Evolutionary conservation across 1,284 basidiomycete genomes (phyloP), one percentile per base, ranked within the genome.

Genomic region (Macrocybe sp.): DNA sequence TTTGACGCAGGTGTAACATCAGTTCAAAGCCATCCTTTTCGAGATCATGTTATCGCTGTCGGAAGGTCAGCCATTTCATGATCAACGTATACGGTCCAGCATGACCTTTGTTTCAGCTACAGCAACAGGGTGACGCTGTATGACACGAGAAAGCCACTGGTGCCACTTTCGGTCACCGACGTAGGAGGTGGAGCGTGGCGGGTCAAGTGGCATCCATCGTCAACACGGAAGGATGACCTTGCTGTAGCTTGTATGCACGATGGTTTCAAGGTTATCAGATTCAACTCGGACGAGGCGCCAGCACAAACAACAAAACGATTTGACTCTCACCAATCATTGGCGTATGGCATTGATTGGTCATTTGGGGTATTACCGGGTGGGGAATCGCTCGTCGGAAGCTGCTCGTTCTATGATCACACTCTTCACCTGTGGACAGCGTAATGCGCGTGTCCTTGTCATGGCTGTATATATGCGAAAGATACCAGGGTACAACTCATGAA

Each of bases 311-410:
- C 76, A 2, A 78, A 73, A 50, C 75, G 81, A 10, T 94, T 92
- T 58, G 84, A 92, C 52, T 73, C 71, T 51, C 96, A 98, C 55
- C 64, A 79, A 49, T 92, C 89, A 8, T 71, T 99, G 51, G 96
- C 92, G 5, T 99, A 99, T 62, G 97, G 97, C 0, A 91, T 78
- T 6, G 96, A 99, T 65, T 99, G 97, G 96, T 86, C 83, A n/a
- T 79, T 72, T 53, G 69, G 56, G 8, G 31, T 62, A 12, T 56
- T 53, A 7, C 49, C 53, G 1, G 60, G 45, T 28, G 63, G 55
- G 1, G 66, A 69, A 41, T 85, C 78, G 3, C 55, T 89, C 31
- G 75, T 98, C 31, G 92, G 84, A 22, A 96, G 88, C 59, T 97
- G 93, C 64, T 97, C 95, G 11, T 99, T 99, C 67, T 99, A 99